These are phyloP conservation scores for Geoglossum cookeanum DNA, from an alignment of 2,329 filamentous ascomycete genomes.

Conservation along the genomic window DNA sequence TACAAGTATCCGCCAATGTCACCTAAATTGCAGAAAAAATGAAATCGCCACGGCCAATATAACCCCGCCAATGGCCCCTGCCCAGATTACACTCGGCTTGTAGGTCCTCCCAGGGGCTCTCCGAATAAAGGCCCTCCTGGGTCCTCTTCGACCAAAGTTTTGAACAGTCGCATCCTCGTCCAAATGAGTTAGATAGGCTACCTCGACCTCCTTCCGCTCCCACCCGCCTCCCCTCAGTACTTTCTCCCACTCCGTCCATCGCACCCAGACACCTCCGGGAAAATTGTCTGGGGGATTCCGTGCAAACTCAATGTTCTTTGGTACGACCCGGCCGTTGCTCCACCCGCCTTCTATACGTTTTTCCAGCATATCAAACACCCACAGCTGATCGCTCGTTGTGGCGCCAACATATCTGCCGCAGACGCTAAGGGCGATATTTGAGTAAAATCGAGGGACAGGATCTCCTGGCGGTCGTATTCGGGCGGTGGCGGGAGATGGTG, in stretches of 20 bases:
- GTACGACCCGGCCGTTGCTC: constrained; percentile 12
- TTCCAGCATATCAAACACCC: constrained; percentile 14
- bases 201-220: constrained; percentile 7
- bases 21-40: no score
- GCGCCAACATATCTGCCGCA: constrained; percentile 11
- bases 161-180: background rate
- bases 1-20: no score
- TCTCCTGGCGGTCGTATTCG: constrained; percentile 10
- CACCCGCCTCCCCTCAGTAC: constrained; percentile 5
- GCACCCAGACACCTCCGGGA: constrained; percentile 14
- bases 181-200: constrained; percentile 9
- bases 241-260: constrained; percentile 11
- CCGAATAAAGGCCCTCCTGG: constrained; percentile 4
- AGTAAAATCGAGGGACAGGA: constrained; percentile 5
- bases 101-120: background rate
- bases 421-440: constrained; percentile 6
- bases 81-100: no score
- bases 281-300: constrained; percentile 14
- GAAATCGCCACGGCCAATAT: no score
- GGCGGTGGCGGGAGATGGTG: constrained; percentile 6
- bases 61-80: no score
- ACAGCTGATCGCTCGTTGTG: constrained; percentile 15
- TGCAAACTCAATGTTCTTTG: constrained; percentile 11
- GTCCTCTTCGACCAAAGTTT: no score
- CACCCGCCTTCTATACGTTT: constrained; percentile 13